These are phyloP conservation scores for Lecanicillium sp. DNA, from an alignment of 2,329 filamentous ascomycete species.

Conservation along the genomic window DNA sequence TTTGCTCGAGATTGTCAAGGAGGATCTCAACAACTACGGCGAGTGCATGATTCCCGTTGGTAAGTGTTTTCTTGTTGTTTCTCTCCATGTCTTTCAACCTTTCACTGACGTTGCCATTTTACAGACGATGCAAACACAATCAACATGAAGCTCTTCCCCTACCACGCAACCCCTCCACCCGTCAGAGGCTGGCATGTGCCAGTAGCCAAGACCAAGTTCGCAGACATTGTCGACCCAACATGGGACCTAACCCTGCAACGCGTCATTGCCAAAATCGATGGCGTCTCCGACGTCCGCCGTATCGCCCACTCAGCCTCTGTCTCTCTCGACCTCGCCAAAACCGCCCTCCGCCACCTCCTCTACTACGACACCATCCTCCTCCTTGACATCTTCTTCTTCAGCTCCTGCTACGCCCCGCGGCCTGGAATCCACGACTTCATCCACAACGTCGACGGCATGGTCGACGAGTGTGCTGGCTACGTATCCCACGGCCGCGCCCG, in stretches of 20 bases:
- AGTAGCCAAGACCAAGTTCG: constrained; percentile 59
- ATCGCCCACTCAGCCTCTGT: constrained; percentile 82
- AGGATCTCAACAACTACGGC: constrained; percentile 93
- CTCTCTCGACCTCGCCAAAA: constrained; percentile 75
- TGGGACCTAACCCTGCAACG: constrained; percentile 72
- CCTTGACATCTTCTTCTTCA: constrained; percentile 92
- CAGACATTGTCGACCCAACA: constrained; percentile 54
- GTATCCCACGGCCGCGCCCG: constrained; percentile 47
- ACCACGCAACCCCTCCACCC: constrained; percentile 65
- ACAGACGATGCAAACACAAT: constrained; percentile 86
- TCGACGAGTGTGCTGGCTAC: constrained; percentile 83
- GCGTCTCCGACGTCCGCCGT: constrained; percentile 78
- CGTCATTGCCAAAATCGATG: constrained; percentile 81
- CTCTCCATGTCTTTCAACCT: not conserved
- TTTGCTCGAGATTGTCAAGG: constrained; percentile 68
- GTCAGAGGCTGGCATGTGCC: constrained; percentile 89
- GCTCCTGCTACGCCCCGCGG: constrained; percentile 78
- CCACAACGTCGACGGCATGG: constrained; percentile 61
- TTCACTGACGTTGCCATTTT: not conserved
- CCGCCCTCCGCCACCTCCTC: constrained; percentile 79
- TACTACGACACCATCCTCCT: constrained; percentile 89
- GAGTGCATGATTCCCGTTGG: constrained; percentile 98
- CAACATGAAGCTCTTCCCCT: constrained; percentile 92
- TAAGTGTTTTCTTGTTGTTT: constrained; percentile 41
- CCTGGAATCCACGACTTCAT: constrained; percentile 73